Evolutionary conservation across 306 rosid species (phyloP).

Genomic region (Sechiopsis laciniata): DNA sequence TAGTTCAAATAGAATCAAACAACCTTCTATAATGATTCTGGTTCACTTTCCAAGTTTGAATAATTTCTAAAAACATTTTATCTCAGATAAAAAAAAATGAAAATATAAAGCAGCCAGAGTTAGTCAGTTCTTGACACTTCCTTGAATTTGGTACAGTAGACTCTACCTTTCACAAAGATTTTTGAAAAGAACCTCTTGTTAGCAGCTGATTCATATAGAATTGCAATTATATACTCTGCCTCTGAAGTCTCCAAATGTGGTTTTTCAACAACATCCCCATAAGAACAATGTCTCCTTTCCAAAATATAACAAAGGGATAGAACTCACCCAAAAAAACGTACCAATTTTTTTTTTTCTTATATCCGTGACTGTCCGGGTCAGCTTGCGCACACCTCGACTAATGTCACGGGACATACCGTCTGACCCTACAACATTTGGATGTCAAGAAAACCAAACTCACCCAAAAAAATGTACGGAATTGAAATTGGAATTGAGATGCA

Average conservation of each 20-base stretch:
- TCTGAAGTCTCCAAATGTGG: not conserved
- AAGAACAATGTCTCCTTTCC: not conserved
- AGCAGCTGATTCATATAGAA: slow-evolving; percentile 13
- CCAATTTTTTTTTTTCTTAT: too few relatives aligned
- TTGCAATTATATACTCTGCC: not conserved
- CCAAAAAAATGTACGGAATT: not conserved
- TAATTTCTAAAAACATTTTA: not conserved
- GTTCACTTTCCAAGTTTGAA: slow-evolving; percentile 6
- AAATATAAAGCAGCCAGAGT: not conserved
- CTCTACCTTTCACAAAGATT: not conserved
- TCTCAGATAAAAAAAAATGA: not conserved
- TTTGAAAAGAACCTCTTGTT: not conserved
- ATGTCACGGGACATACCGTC: too few relatives aligned
- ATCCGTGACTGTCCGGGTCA: too few relatives aligned
- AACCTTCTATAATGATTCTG: not conserved
- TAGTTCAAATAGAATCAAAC: not conserved
- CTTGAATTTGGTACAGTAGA: not conserved
- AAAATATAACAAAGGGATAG: not conserved
- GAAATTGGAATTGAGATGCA: not conserved
- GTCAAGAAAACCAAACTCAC: too few relatives aligned
- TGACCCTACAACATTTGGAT: too few relatives aligned
- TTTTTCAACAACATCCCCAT: not conserved
- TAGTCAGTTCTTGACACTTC: not conserved
- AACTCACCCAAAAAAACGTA: slow-evolving; percentile 4
- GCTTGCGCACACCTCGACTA: too few relatives aligned